Base-by-base conservation (phyloP, 2,329 filamentous ascomycete genomes). In the Talaromyces piceae region DNA sequence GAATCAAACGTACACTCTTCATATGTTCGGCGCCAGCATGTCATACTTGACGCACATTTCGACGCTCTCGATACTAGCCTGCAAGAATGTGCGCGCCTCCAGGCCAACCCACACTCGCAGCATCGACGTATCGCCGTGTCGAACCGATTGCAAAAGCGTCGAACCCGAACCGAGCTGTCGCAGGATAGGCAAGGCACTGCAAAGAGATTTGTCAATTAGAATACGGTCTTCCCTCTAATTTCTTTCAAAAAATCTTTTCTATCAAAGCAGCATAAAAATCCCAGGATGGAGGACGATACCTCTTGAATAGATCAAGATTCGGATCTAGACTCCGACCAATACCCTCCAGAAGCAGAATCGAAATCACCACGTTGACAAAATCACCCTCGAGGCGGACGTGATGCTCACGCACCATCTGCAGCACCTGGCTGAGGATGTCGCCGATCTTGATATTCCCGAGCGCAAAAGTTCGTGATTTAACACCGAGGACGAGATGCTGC, bases 281-380 rank as follows among this genome's bases (percentile, higher is more conserved):
- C 39, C 39, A 43, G n/a, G 39, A 3, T 22, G 20, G 5, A 30
- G 28, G 7, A 13, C 7, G 75, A 66, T 63, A 83, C 81, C 80
- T 83, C 63, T 83, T 83, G 57, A 98, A 85, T 11, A 98, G 75
- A 70, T 98, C 93, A 44, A 96, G 75, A 49, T 91, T 77, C 0
- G 93, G 91, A 66, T 97, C 86, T 13, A 98, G 72, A 53, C 78
- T 88, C 55, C 93, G 80, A 0, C 93, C 93, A 62, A 97, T 98
- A 5, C 93, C 93, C 67, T 98, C 93, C 1, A 98, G 77, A 2
- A 98, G 77, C 28, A 98, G 73, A 49, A 97, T 96, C 54, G 89
- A 95, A 53, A 98, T 86, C 26, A 98, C 91, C 4, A 98, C 93
- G 64, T 98, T 98, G 65, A 98, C 90, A 65, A 97, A 98, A 67